These are phyloP conservation scores for Recurvomyces mirabilis DNA, from an alignment of 495 filamentous ascomycete genomes.

Conservation along the genomic window DNA sequence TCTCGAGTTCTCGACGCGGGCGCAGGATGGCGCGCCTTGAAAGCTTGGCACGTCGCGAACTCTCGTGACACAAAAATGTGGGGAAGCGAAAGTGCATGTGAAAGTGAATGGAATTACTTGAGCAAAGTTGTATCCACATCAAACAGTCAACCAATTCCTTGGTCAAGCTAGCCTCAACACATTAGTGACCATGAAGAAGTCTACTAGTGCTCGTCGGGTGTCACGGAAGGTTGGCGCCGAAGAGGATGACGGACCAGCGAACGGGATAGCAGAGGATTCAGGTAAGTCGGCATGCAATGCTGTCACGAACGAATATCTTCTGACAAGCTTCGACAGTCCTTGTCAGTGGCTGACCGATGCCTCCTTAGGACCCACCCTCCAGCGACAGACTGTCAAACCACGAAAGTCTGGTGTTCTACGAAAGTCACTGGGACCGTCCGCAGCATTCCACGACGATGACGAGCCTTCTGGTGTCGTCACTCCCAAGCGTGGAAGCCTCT, in stretches of 20 bases:
- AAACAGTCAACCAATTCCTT: too few relatives aligned
- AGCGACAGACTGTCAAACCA: conserved; percentile 37
- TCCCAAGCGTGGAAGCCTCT: conserved; percentile 59
- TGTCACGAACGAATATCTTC: neutral
- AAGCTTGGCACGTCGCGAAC: too few relatives aligned
- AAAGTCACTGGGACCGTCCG: conserved; percentile 60
- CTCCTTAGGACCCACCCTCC: conserved; percentile 1
- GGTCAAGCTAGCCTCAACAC: too few relatives aligned
- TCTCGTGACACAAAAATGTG: too few relatives aligned
- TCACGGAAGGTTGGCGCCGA: conserved; percentile 7
- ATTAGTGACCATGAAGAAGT: conserved; percentile 14
- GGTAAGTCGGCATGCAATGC: neutral
- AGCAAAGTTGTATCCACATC: too few relatives aligned
- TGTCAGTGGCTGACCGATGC: neutral
- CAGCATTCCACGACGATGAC: conserved; percentile 33
- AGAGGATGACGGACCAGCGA: conserved; percentile 2
- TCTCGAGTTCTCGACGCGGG: too few relatives aligned
- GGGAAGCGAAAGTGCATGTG: too few relatives aligned
- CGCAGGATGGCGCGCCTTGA: too few relatives aligned
- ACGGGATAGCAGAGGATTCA: neutral
- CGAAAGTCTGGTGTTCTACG: conserved; percentile 52
- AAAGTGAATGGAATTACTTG: too few relatives aligned
- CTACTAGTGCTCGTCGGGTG: neutral
- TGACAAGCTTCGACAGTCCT: neutral
- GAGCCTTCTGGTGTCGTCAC: conserved; percentile 39